A percentile compares a stretch with the other conserved stretches of the same genome.
Conservation (phyloP, 345 rosid genomes). For the Eucalyptus cloeziana region DNA sequence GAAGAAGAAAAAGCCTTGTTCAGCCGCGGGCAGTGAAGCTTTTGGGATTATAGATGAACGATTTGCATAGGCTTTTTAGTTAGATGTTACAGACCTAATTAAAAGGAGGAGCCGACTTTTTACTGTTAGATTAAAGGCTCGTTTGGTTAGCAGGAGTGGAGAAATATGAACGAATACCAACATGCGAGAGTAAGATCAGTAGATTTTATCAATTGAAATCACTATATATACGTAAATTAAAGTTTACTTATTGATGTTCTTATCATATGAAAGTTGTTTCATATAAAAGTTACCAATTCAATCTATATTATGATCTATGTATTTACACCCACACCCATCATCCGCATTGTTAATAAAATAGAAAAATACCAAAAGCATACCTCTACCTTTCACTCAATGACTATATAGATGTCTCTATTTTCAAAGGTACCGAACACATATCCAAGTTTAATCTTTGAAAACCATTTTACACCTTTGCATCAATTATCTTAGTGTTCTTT, state of each 20-base stretch:
- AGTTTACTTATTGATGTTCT: not conserved
- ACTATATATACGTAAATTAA: not conserved
- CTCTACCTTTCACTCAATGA: not conserved
- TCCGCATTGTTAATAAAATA: not conserved
- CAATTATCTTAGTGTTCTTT: not conserved
- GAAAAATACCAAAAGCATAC: not conserved
- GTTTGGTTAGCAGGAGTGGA: not conserved
- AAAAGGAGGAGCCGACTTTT: not conserved
- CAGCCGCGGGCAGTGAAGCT: accelerated
- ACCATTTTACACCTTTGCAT: not conserved
- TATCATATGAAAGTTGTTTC: not conserved
- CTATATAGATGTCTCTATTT: not conserved
- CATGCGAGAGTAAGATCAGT: accelerated
- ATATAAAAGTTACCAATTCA: not conserved
- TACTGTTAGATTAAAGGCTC: not conserved
- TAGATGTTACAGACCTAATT: not conserved
- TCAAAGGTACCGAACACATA: not conserved
- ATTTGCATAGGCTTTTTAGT: not conserved
- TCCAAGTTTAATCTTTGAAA: accelerated
- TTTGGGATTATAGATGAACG: not conserved
- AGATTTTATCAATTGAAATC: not conserved
- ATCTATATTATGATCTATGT: not conserved
- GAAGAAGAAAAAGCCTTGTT: not conserved
- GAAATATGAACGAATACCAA: accelerated
- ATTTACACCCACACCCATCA: not conserved